These are phyloP conservation scores for Vitellaria paradoxa DNA, from an alignment of 179 eudicot genomes.

Conservation along the genomic window DNA sequence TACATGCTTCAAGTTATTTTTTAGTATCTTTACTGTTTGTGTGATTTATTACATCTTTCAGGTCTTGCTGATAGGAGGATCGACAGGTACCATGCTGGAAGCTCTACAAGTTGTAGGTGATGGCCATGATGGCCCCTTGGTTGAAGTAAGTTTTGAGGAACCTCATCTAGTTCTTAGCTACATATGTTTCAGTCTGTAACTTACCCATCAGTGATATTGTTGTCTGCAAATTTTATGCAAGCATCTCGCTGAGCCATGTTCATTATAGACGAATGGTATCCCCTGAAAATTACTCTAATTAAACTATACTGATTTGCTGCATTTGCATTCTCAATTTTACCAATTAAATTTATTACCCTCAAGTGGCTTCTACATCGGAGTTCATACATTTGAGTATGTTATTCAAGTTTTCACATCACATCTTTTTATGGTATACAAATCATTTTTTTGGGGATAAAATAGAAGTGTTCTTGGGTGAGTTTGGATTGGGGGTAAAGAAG, in stretches of 20 bases:
- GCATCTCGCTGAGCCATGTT: neutral
- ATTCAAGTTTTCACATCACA: too few species aligned
- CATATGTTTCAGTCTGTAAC: neutral
- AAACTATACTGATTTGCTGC: too few species aligned
- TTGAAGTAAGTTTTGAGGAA: constrained; percentile 55
- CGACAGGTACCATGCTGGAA: constrained; percentile 99
- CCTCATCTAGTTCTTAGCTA: neutral
- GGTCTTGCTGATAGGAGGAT: constrained; percentile 97
- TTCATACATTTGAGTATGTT: too few species aligned
- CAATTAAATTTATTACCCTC: too few species aligned
- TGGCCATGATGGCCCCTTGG: constrained; percentile 48
- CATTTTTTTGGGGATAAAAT: too few species aligned
- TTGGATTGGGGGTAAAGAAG: too few species aligned
- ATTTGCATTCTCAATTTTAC: too few species aligned
- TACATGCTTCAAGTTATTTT: neutral
- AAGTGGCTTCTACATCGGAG: too few species aligned
- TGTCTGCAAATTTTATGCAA: neutral
- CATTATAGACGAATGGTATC: too few species aligned
- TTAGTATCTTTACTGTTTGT: neutral
- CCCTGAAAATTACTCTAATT: too few species aligned
- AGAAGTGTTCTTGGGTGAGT: too few species aligned
- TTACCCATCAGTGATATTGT: neutral
- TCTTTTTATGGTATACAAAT: too few species aligned
- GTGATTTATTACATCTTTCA: constrained; percentile 28
- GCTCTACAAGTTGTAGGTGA: constrained; percentile 91